Percentiles rank a stretch among this genome's conserved stretches.
These are phyloP conservation scores for Solanum clarkiae DNA, from an alignment of 257 asterid species.

Conservation along the genomic window DNA sequence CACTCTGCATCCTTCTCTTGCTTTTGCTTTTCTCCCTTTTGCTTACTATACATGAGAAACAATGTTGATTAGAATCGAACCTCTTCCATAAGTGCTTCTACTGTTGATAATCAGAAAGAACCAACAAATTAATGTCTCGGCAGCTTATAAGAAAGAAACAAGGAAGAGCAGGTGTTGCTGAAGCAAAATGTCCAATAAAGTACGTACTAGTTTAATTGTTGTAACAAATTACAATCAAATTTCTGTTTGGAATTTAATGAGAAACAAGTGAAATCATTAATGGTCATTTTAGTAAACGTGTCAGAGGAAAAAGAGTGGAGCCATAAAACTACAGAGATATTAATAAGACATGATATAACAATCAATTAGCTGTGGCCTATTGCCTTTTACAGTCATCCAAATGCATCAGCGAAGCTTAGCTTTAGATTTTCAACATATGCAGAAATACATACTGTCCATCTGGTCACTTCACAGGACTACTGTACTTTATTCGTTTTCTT, in stretches of 20 bases:
- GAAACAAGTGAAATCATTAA: not conserved
- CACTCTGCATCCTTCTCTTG: not conserved
- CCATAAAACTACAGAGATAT: not conserved
- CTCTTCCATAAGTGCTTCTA: not conserved
- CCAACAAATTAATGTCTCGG: not conserved
- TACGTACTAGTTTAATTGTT: not conserved
- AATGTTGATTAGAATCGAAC: not conserved
- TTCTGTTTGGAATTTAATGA: not conserved
- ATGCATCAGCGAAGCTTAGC: constrained; percentile 24
- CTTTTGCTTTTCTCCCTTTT: constrained; percentile 11
- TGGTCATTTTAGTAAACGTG: not conserved
- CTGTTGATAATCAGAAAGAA: not conserved
- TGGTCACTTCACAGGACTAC: constrained; percentile 22
- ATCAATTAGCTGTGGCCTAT: constrained; percentile 28
- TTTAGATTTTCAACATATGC: constrained; percentile 30
- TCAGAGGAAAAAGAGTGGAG: not conserved
- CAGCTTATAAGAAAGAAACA: not conserved
- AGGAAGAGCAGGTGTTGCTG: not conserved
- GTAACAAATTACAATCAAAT: not conserved
- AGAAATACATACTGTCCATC: constrained; percentile 32
- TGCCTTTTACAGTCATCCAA: constrained; percentile 12
- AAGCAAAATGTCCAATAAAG: not conserved
- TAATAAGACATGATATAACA: constrained; percentile 31
- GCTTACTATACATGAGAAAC: not conserved
- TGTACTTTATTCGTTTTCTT: not conserved